Conservation (phyloP, 805 yeast genomes). For the Sugiyamaella floridensis region DNA sequence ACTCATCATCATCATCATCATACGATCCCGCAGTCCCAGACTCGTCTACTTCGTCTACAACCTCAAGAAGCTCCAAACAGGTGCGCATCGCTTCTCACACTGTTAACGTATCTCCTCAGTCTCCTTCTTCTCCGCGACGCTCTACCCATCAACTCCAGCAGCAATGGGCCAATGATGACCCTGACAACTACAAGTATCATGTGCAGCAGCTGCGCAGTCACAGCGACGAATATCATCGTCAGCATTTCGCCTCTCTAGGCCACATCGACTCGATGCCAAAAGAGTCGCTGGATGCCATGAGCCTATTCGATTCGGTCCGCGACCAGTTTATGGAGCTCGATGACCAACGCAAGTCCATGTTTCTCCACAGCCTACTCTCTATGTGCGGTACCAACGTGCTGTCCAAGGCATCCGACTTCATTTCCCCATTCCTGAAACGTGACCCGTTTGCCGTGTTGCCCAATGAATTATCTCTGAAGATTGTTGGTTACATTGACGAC, state of each 20-base stretch:
- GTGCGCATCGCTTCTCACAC: not conserved
- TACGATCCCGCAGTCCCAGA: constrained; percentile 11
- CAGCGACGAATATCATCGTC: not conserved
- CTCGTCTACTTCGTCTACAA: constrained; percentile 9
- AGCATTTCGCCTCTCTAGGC: not conserved
- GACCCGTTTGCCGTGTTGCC: constrained; percentile 54
- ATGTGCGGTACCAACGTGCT: constrained; percentile 24
- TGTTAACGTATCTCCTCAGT: not conserved
- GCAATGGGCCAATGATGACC: not conserved
- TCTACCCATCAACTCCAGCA: not conserved
- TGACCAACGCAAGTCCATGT: constrained; percentile 14
- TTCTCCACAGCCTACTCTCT: constrained; percentile 22
- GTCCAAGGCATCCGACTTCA: constrained; percentile 17
- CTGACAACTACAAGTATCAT: not conserved
- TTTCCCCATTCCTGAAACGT: constrained; percentile 33
- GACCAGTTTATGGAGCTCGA: constrained; percentile 18
- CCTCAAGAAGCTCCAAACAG: not conserved
- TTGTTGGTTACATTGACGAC: constrained; percentile 80
- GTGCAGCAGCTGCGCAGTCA: not conserved
- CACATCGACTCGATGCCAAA: not conserved
- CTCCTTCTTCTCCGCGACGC: not conserved
- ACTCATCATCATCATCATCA: no score
- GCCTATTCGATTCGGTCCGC: constrained; percentile 2
- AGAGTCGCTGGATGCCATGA: not conserved
- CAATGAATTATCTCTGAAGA: constrained; percentile 71